Evolutionary conservation across 139 green algal genomes (phyloP).

Genomic region (Closterium sp.): DNA sequence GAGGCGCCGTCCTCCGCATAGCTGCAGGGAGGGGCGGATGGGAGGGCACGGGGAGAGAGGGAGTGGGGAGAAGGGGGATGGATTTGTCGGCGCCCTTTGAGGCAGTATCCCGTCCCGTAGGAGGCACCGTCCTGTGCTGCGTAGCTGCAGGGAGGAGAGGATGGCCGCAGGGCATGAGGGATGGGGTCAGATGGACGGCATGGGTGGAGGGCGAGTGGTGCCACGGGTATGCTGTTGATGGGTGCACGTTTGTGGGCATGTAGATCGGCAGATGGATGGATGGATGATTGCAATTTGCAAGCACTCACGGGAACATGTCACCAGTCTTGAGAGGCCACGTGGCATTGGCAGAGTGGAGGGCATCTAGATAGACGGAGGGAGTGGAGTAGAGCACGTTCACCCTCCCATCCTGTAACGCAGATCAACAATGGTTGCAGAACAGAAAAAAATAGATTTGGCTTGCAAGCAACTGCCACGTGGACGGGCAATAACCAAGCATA

Average conservation of each 20-base stretch:
- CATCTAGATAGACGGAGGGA: conserved; percentile 67
- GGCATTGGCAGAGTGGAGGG: conserved; percentile 73
- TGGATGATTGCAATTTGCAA: not conserved
- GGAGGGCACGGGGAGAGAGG: too few species aligned
- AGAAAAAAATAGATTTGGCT: too few species aligned
- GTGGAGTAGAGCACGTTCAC: conserved; percentile 86
- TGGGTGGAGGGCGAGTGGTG: not conserved
- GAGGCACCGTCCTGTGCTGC: too few species aligned
- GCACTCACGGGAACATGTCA: conserved; percentile 79
- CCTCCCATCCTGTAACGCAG: conserved; percentile 62
- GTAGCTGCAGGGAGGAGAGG: not conserved
- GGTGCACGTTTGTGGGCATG: not conserved
- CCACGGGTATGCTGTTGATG: not conserved
- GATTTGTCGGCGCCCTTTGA: too few species aligned
- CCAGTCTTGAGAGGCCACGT: conserved; percentile 67
- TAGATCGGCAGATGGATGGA: not conserved
- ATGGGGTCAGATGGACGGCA: not conserved
- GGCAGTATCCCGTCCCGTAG: too few species aligned
- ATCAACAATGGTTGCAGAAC: too few species aligned
- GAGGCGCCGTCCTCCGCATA: not conserved
- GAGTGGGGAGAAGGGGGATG: too few species aligned
- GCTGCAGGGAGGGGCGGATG: not conserved
- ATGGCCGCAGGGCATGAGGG: not conserved
- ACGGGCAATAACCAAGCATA: too few species aligned
- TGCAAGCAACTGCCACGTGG: too few species aligned